Base-by-base conservation (phyloP, 108 stramenopile genomes). In the Cyclotella choctawhatcheeana region DNA sequence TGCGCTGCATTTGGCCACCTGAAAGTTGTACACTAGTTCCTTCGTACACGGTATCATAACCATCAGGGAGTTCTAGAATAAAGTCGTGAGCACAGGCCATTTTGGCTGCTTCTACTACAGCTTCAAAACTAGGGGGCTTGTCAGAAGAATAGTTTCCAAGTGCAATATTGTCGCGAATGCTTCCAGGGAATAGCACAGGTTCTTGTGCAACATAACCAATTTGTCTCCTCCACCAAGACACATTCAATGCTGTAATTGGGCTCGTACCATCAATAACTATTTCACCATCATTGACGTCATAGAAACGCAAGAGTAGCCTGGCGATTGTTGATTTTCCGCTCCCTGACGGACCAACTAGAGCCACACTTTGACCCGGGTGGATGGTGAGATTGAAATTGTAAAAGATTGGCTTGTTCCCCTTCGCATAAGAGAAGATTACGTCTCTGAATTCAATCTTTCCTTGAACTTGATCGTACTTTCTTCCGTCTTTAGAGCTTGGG, bases 241-340 rank as follows among this genome's bases (percentile, higher is more conserved):
- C 69, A 64, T 95, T 84, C 29, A 92, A 33, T 24, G 82, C 73
- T 21, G 61, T 60, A 33, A 92, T 74, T 58, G 84, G 71, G 59
- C 89, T 77, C 37, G 62, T 50, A 21, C 82, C 89, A 56, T 84
- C 89, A 31, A 88, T 59, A 16, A 77, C 48, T 18, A 90, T 59
- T 22, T 62, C 60, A 18, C 91, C 91, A 21, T 56, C 52, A 52
- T 62, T 63, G 18, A 84, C 82, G 56, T 93, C 88, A 64, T 93
- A 93, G 51, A 91, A 93, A 8, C 94, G 82, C 30, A 92, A 80
- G 0, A 96, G 52, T 8, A 96, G 84, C 1, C 77, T 64, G 5
- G 88, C 83, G 60, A 88, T 88, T 1, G 92, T 93, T 24, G 71
- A 79, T 69, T 93, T 93, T 22, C 92, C 92, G 4, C 61, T 73